These are phyloP conservation scores for Globisporangium viniferum DNA, from an alignment of 352 stramenopile genomes.

Conservation along the genomic window DNA sequence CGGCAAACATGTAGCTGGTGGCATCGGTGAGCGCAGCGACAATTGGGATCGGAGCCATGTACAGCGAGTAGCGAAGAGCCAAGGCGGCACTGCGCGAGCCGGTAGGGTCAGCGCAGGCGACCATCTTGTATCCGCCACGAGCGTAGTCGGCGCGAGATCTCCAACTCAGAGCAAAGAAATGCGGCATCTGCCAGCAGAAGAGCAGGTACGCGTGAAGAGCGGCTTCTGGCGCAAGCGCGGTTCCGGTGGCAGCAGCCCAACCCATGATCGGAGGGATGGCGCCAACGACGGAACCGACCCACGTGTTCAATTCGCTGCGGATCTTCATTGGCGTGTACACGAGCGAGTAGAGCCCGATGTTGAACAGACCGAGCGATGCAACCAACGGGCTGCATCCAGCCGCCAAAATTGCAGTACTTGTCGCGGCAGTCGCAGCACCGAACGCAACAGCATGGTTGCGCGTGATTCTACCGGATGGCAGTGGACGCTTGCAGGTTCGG, in stretches of 20 bases:
- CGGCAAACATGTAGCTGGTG: constrained; percentile 99
- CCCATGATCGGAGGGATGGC: constrained; percentile 98
- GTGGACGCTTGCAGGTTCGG: constrained; percentile 91
- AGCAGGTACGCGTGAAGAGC: constrained; percentile 85
- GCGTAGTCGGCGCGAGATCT: constrained; percentile 92
- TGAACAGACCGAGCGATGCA: constrained; percentile 92
- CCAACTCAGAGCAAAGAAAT: constrained; percentile 99
- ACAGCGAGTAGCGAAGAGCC: constrained; percentile 94
- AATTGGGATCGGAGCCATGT: constrained; percentile 94
- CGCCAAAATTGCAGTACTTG: constrained; percentile 89
- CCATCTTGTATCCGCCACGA: constrained; percentile 94
- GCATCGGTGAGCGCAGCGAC: constrained; percentile 87
- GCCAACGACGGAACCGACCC: constrained; percentile 97
- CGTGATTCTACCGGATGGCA: constrained; percentile 88
- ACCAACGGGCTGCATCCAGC: constrained; percentile 94
- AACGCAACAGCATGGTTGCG: constrained; percentile 79
- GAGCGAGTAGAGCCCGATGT: constrained; percentile 97
- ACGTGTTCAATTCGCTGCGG: constrained; percentile 96
- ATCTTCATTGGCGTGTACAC: constrained; percentile 99
- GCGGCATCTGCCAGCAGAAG: constrained; percentile 99
- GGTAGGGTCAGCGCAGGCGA: constrained; percentile 91
- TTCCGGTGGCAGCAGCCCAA: constrained; percentile 94
- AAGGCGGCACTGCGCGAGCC: constrained; percentile 90
- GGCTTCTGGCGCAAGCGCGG: constrained; percentile 64
- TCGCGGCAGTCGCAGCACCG: constrained; percentile 78